Conservation (phyloP, 108 stramenopile genomes). For the Aurantiochytrium sp. region DNA sequence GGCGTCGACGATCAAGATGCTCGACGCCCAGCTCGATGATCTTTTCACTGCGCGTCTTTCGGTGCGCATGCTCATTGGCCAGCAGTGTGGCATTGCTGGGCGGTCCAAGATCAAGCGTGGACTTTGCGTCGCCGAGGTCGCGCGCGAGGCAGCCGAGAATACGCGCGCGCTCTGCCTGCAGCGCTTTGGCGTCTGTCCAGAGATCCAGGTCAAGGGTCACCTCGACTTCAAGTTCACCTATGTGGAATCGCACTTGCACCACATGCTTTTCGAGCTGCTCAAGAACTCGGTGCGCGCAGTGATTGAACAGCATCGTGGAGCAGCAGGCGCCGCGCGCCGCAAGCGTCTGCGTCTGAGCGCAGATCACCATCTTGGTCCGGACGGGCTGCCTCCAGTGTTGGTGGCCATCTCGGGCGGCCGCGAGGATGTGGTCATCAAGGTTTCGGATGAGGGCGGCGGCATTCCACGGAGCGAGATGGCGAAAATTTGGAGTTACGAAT, state of each 20-base stretch:
- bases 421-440: conserved; percentile 96
- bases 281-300: conserved; percentile 91
- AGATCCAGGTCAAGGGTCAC: conserved; percentile 85
- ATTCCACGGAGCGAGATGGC: conserved; percentile 80
- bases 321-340: conserved; percentile 33
- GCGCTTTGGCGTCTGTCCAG: conserved; percentile 94
- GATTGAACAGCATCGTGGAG: conserved; percentile 84
- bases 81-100: background rate
- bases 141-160: conserved; percentile 86
- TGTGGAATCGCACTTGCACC: conserved; percentile 85
- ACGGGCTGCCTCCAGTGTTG: conserved; percentile 71
- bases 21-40: conserved; percentile 85
- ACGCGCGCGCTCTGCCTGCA: conserved; percentile 89
- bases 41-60: conserved; percentile 95
- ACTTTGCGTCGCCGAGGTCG: conserved; percentile 78
- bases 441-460: conserved; percentile 92
- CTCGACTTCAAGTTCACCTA: conserved; percentile 82
- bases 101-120: conserved; percentile 50
- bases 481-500: conserved; percentile 90
- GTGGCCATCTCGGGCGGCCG: conserved; percentile 84
- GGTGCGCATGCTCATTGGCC: conserved; percentile 94
- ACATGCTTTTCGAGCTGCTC: conserved; percentile 89
- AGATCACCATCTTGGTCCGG: background rate
- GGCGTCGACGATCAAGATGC: conserved; percentile 2
- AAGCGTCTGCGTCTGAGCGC: background rate